These are phyloP conservation scores for Protostelium mycophagum DNA, from an alignment of 78 protist species.

Conservation along the genomic window DNA sequence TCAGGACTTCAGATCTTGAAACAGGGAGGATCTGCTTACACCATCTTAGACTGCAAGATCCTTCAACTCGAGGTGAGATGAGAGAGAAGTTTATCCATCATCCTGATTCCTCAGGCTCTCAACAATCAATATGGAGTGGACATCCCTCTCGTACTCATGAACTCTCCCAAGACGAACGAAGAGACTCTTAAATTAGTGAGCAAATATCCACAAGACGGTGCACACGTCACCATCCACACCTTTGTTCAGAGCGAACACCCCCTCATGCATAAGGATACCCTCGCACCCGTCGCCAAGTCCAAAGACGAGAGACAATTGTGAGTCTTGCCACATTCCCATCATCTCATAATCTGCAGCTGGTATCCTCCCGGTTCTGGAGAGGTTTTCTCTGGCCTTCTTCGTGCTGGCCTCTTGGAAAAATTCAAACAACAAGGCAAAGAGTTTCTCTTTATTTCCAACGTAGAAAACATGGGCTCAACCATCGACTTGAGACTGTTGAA, in stretches of 20 bases:
- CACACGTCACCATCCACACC: constrained; percentile 47
- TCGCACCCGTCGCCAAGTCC: constrained; percentile 49
- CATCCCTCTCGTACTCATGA: constrained; percentile 92
- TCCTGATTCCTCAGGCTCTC: constrained; percentile 12
- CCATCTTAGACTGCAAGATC: constrained; percentile 89
- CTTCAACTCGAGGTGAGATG: constrained; percentile 78
- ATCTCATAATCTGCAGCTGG: constrained; percentile 58
- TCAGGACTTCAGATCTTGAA: constrained; percentile 21
- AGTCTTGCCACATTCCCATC: neutral
- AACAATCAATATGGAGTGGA: constrained; percentile 52
- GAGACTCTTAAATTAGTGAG: constrained; percentile 65
- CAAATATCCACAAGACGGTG: constrained; percentile 35
- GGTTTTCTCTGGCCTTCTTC: constrained; percentile 59
- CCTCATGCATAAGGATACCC: constrained; percentile 71
- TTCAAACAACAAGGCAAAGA: constrained; percentile 77
- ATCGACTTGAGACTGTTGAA: constrained; percentile 68
- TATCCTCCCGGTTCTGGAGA: constrained; percentile 98
- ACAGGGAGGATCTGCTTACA: constrained; percentile 52
- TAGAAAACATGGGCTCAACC: constrained; percentile 97
- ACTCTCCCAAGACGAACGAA: constrained; percentile 89
- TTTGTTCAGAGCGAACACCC: constrained; percentile 81
- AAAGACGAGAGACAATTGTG: constrained; percentile 1
- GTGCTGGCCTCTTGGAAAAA: constrained; percentile 65
- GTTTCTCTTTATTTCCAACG: constrained; percentile 89
- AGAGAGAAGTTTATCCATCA: neutral